Conservation (phyloP, 2,329 filamentous ascomycete genomes). For the Stagonosporopsis rhizophila region DNA sequence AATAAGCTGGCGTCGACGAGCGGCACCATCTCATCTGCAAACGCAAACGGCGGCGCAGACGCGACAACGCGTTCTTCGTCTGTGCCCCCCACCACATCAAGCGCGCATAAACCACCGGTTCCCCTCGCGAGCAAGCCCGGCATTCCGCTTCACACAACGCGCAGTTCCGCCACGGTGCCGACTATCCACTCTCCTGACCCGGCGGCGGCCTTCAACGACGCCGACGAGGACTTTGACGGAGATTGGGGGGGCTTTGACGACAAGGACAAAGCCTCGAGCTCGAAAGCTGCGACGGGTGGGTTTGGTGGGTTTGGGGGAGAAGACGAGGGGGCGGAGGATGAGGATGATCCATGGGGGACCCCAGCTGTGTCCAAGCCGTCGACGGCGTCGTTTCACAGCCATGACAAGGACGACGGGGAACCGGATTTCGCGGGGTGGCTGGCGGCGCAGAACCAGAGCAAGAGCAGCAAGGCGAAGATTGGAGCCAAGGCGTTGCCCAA, state of each 20-base stretch:
- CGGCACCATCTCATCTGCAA: constrained; percentile 77
- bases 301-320: too few relatives aligned
- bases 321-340: constrained; percentile 57
- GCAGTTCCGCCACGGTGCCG: constrained; percentile 37
- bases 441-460: constrained; percentile 81
- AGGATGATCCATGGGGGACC: constrained; percentile 60
- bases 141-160: constrained; percentile 40
- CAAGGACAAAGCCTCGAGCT: too few relatives aligned
- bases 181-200: constrained; percentile 49
- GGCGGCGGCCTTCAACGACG: constrained; percentile 58
- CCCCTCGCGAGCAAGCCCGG: constrained; percentile 54
- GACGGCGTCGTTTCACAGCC: constrained; percentile 54
- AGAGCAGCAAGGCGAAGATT: constrained; percentile 58
- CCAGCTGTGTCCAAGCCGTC: constrained; percentile 64
- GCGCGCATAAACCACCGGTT: constrained; percentile 55
- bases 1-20: constrained; percentile 87
- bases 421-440: constrained; percentile 97
- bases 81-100: constrained; percentile 53
- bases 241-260: constrained; percentile 77
- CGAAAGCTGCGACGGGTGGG: background rate
- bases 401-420: constrained; percentile 82
- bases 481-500: constrained; percentile 75
- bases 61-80: constrained; percentile 58
- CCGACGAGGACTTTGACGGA: constrained; percentile 68
- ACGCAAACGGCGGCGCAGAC: constrained; percentile 39